Evolutionary conservation across 768 basidiomycete genomes (phyloP).

Genomic region (Tremella yokohamensis): DNA sequence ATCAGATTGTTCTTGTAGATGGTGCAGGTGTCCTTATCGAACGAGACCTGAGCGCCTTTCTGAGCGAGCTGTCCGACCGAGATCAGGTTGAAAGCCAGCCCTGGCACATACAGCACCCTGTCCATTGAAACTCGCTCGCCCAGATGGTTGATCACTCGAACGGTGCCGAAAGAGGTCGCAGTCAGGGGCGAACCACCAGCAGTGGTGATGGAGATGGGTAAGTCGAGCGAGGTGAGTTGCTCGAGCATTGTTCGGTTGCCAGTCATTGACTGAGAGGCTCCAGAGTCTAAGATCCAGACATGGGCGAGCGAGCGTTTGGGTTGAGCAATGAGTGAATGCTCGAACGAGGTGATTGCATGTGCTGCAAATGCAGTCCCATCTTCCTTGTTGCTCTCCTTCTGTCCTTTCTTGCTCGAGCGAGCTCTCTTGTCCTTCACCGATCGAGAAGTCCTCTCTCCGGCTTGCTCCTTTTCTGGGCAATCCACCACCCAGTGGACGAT

Average conservation of each 20-base stretch:
- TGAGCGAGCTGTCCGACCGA: constrained; percentile 7
- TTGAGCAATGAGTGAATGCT: constrained; percentile 6
- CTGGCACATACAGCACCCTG: constrained; percentile 4
- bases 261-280: constrained; percentile 7
- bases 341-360: constrained; percentile 5
- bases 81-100: constrained; percentile 10
- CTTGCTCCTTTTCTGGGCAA: constrained; percentile 1
- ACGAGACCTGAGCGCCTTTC: constrained; percentile 6
- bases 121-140: constrained; percentile 1
- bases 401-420: not conserved
- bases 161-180: constrained; percentile 1
- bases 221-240: constrained; percentile 6
- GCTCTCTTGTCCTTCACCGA: not conserved
- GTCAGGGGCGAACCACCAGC: not conserved
- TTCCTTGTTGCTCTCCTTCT: not conserved
- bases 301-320: not conserved
- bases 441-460: not conserved
- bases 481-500: constrained; percentile 9
- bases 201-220: not conserved
- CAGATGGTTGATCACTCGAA: constrained; percentile 1
- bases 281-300: constrained; percentile 10
- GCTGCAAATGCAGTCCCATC: constrained; percentile 4
- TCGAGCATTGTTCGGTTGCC: constrained; percentile 4
- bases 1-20: constrained; percentile 3
- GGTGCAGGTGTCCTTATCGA: constrained; percentile 4